Evolutionary conservation across 225 moss, liverwort and hornwort genomes (phyloP).

Genomic region (Takakia lepidozioides): DNA sequence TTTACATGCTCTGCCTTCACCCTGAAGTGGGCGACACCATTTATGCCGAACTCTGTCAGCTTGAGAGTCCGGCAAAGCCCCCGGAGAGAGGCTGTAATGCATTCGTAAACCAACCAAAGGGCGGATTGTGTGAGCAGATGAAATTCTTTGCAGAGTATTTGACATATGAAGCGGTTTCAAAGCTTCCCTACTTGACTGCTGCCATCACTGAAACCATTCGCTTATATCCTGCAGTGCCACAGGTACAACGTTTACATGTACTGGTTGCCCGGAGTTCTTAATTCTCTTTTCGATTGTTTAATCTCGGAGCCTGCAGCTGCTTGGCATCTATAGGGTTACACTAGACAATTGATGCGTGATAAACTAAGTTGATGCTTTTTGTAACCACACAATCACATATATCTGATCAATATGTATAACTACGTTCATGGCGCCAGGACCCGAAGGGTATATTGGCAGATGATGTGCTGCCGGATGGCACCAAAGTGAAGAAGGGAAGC

Average conservation of each 20-base stretch:
- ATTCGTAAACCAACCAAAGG: not conserved
- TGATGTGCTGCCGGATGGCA: constrained; percentile 6
- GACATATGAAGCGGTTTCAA: constrained; percentile 1
- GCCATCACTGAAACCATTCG: constrained; percentile 6
- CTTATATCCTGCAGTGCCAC: constrained; percentile 7
- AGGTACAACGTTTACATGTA: not conserved
- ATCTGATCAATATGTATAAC: too few species aligned
- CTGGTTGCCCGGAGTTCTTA: not conserved
- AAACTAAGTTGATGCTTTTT: too few species aligned
- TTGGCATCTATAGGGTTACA: too few species aligned
- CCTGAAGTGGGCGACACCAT: constrained; percentile 6
- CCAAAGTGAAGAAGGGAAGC: constrained; percentile 1
- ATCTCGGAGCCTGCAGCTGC: too few species aligned
- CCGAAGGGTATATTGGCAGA: constrained; percentile 1
- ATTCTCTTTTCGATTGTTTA: too few species aligned
- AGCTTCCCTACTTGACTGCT: constrained; percentile 7
- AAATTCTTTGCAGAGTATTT: constrained; percentile 1
- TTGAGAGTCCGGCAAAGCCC: not conserved
- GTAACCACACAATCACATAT: too few species aligned
- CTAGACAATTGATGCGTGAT: too few species aligned
- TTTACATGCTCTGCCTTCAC: constrained; percentile 9
- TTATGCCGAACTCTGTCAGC: constrained; percentile 7
- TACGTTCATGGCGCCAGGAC: too few species aligned
- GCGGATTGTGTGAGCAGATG: not conserved
- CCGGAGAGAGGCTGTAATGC: not conserved